A percentile compares a stretch with the other conserved stretches of the same genome.
phyloP scores from a whole-genome alignment of 768 basidiomycete species.

The Tubosaeta sp. region DNA sequence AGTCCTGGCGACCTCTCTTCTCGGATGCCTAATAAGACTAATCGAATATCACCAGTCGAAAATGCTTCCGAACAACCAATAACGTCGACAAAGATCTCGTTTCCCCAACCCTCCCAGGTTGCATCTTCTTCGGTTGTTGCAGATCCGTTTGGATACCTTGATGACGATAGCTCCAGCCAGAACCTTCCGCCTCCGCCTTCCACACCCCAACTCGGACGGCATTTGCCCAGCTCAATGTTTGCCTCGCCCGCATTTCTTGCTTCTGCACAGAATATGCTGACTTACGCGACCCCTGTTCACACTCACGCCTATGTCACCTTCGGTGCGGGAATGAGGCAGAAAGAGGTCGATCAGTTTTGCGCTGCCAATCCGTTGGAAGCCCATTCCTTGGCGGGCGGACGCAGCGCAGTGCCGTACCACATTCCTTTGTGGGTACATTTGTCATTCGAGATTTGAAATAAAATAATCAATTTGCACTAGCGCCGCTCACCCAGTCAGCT shows the following conservation, averaged over 20 bases:
- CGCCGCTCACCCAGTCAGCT: constrained; percentile 75
- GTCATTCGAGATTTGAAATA: constrained; percentile 1
- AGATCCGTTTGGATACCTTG: constrained; percentile 62
- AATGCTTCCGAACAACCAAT: neutral
- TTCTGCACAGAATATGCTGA: constrained; percentile 38
- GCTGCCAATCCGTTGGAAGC: constrained; percentile 64
- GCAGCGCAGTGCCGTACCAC: constrained; percentile 68
- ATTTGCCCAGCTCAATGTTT: constrained; percentile 32
- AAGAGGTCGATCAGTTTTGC: constrained; percentile 76
- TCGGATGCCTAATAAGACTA: neutral
- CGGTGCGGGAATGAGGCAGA: constrained; percentile 81
- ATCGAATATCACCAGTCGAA: neutral
- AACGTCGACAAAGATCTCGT: neutral
- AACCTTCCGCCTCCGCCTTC: constrained; percentile 21
- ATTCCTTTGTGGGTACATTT: constrained; percentile 61
- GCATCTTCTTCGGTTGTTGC: constrained; percentile 21
- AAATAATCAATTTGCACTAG: constrained; percentile 34
- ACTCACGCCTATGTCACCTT: constrained; percentile 79
- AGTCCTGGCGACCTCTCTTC: neutral
- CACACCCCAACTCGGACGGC: constrained; percentile 19
- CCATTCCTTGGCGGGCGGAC: constrained; percentile 45
- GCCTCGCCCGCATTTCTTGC: constrained; percentile 30
- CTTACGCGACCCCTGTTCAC: constrained; percentile 56
- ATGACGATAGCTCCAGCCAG: constrained; percentile 31
- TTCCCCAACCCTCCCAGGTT: neutral